Evolutionary conservation across 2,329 filamentous ascomycete genomes (phyloP), one percentile per base, ranked within the genome.

Genomic region (Xylariaceae sp.): DNA sequence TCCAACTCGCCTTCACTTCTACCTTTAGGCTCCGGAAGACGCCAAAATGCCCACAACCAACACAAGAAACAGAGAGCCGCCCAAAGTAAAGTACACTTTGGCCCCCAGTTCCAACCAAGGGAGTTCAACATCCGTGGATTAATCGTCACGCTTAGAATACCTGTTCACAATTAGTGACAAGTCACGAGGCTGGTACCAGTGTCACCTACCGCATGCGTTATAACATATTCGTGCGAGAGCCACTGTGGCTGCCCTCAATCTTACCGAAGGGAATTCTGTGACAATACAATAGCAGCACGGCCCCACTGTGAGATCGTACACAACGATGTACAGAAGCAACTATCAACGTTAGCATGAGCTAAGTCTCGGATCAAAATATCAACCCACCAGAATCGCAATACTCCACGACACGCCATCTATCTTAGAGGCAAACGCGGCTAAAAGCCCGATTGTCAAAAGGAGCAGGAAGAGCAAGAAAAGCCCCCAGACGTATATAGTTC

Each of bases 211-310:
- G 22, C 40, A 42, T 7, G 46, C 11, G 17, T 49, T 46, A 29
- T 49, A 49, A 28, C 40, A 40, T 18, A 45, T 49, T 16, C 42
- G 37, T 3, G 39, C 37, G 4, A 45, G 19, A n/a, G 42, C 39
- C 3, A 48, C 43, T 12, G 42, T 48, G 16, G 40, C 30, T 12
- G 39, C 39, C 29, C 40, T 41, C n/a, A 45, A 38, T 16, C 37
- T 34, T 18, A 38, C 38, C 19, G 46, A 45, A n/a, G 43, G 41
- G 7, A 45, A 41, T 18, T 48, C 46, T 2, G 39, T 39, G 16
- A 48, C 41, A 17, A 48, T 36, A 13, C 37, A 28, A 19, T 48
- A 48, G 36, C 43, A 45, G 16, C 41, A 42, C 2, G 46, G 46
- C 0, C 46, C 46, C 6, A 48, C 45, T 1, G 37, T 46, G 11